Conservation (phyloP, 768 basidiomycete genomes). For the Podaxis sp. region DNA sequence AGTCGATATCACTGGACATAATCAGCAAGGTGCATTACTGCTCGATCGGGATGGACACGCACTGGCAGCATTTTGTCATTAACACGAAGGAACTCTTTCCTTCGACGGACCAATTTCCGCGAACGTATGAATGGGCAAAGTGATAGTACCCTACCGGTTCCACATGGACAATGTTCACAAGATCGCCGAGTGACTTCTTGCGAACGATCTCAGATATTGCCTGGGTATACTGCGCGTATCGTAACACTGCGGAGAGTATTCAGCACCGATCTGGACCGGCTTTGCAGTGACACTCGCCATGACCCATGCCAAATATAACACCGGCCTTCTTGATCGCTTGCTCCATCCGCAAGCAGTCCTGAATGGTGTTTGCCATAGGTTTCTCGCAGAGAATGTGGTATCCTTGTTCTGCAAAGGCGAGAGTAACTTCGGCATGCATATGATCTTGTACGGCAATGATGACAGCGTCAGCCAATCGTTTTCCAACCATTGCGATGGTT, state of each 20-base stretch:
- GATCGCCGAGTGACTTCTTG: slow-evolving; percentile 69
- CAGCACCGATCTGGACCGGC: background rate
- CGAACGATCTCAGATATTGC: slow-evolving; percentile 70
- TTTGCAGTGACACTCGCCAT: slow-evolving; percentile 51
- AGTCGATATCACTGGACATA: slow-evolving; percentile 72
- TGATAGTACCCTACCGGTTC: slow-evolving; percentile 88
- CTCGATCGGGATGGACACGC: slow-evolving; percentile 26
- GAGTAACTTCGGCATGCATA: slow-evolving; percentile 72
- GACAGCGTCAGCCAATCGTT: slow-evolving; percentile 79
- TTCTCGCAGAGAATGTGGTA: slow-evolving; percentile 94
- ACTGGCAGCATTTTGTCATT: slow-evolving; percentile 93
- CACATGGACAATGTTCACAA: slow-evolving; percentile 81
- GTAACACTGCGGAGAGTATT: slow-evolving; percentile 54
- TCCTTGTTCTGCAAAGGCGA: slow-evolving; percentile 76
- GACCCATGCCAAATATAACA: slow-evolving; percentile 84
- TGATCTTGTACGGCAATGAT: slow-evolving; percentile 79
- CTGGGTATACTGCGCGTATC: slow-evolving; percentile 82
- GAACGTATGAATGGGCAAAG: slow-evolving; percentile 88
- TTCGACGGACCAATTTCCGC: slow-evolving; percentile 79
- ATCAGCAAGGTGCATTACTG: slow-evolving; percentile 9
- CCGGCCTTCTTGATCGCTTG: slow-evolving; percentile 65
- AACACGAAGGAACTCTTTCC: slow-evolving; percentile 73
- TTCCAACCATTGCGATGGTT: slow-evolving; percentile 60
- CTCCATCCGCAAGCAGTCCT: slow-evolving; percentile 77
- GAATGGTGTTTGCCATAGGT: slow-evolving; percentile 78